Evolutionary conservation across 495 filamentous ascomycete species (phyloP), one percentile per base, ranked within the genome.

Genomic region (Chaetomidium leptoderma): DNA sequence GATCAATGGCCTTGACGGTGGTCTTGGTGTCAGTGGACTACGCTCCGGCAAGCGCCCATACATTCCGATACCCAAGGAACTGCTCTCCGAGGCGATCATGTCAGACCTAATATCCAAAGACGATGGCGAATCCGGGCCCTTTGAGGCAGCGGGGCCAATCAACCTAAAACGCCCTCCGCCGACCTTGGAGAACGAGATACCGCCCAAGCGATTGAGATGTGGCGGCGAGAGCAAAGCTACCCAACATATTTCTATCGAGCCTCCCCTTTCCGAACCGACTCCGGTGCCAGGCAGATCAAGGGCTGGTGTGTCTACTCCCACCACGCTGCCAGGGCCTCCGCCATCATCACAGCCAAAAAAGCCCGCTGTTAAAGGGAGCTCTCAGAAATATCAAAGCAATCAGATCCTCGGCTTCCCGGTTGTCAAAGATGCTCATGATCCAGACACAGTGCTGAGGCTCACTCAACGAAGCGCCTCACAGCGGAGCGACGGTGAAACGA

Each of bases 371-470:
- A 65, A 68, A 59, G 50, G 42, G 49, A 42, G 45, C 29, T 40
- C 27, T 23, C 11, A 60, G 35, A 71, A 65, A 24, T 47, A 57
- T 27, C 57, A 64, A 30, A 64, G 63, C 23, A 67, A 63, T 17
- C 72, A 73, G n/a, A 70, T 65, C 1, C 76, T 90, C 23, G 76
- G 74, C 16, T 95, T 90, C 62, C 81, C 87, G 1, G 82, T 92
- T 10, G 89, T 95, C 16, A 96, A 96, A 70, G 81, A 93, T 58
- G 81, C 86, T 0, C 81, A 86, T 58, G 81, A 89, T 58, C 78
- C 81, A 26, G 78, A 76, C 57, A 90, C 87, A 2, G 72, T 78
- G 7, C 56, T 83, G 35, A 79, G 86, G 54, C 79, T 91, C 47
- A 92, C 87, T 66, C 89, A 95, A 68, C 76, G 76, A 27, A 81